Base-by-base conservation (phyloP, 768 basidiomycete species). In the Asterophora parasitica region DNA sequence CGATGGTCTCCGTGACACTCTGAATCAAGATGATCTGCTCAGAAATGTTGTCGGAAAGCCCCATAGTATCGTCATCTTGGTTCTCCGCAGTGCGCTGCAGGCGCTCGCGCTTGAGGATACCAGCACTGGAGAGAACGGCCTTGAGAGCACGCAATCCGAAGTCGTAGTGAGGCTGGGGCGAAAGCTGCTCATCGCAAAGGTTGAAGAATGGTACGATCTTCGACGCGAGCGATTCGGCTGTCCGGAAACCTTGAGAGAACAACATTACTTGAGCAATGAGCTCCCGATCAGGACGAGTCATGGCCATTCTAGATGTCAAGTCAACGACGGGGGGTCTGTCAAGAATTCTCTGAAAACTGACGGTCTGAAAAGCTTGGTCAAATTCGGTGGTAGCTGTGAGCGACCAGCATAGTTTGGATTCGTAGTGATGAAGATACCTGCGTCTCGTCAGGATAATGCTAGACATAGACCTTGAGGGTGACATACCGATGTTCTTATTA, bases 131-230 rank as follows among this genome's bases (percentile, higher is more conserved):
- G 23, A 99, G 76, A 4, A 99, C 96, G 23, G 96, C 89, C 65
- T 99, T 99, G 48, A 99, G 75, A 3, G 96, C 96, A 53, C 96
- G 91, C 27, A 99, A 76, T 70, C 96, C 96, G 60, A 99, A 99
- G 72, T 99, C 96, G 62, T 99, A 99, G 71, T 99, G 96, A 2
- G 94, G 92, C 59, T 99, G 96, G 17, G 89, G 83, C 0, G 96
- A 98, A 16, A 98, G 78, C 56, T 98, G 95, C 58, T 98, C 96
- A 51, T 93, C 86, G 55, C 96, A 99, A 46, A 99, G 85, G 64
- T 95, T 95, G 79, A 99, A 99, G 76, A 99, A 98, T 0, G 96
- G 96, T 9, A 99, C 96, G 49, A 98, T 90, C 68, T 98, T 98
- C 46, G 92, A 92, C 1, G 96, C 96, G n/a, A 99, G 79, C 0